A percentile compares a stretch with the other conserved stretches of the same genome.
Conservation (phyloP, 2,329 filamentous ascomycete genomes). For the Basipetospora sp. region DNA sequence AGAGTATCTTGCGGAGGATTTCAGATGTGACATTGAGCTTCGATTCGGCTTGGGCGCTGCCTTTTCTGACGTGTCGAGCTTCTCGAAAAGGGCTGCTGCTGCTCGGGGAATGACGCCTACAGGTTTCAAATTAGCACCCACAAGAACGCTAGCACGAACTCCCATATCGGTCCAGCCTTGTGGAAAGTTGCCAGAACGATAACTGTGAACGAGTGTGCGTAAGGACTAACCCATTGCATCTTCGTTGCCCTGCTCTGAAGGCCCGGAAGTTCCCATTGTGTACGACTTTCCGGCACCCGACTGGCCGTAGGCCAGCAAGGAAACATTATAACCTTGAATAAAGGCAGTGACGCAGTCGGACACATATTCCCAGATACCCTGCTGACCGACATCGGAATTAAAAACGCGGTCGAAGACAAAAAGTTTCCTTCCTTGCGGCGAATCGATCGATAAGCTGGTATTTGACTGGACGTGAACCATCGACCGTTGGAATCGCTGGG, state of each 20-base stretch:
- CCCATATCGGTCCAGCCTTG: no score
- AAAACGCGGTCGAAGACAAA: slow-evolving; percentile 97
- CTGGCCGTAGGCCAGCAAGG: slow-evolving; percentile 88
- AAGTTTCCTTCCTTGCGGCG: slow-evolving; percentile 79
- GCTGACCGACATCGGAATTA: slow-evolving; percentile 64
- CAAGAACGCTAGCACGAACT: no score
- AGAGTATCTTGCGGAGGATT: slow-evolving; percentile 65
- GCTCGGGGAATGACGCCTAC: slow-evolving; percentile 89
- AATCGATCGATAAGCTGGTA: slow-evolving; percentile 76
- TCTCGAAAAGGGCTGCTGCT: slow-evolving; percentile 74
- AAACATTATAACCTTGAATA: slow-evolving; percentile 94
- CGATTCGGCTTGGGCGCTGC: slow-evolving; percentile 35
- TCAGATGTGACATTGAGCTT: slow-evolving; percentile 57
- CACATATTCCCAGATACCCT: slow-evolving; percentile 88
- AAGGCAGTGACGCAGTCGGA: slow-evolving; percentile 82
- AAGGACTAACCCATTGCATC: slow-evolving; percentile 59
- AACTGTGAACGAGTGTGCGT: background rate
- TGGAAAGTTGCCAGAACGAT: no score
- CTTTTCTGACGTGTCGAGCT: slow-evolving; percentile 51
- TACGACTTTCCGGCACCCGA: slow-evolving; percentile 96
- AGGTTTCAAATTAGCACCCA: no score
- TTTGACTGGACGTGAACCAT: slow-evolving; percentile 81
- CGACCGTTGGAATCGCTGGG: slow-evolving; percentile 82
- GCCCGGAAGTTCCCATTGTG: slow-evolving; percentile 93
- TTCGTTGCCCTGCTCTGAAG: slow-evolving; percentile 55